Base-by-base conservation (phyloP, 257 asterid genomes). In the Henckelia pumila region DNA sequence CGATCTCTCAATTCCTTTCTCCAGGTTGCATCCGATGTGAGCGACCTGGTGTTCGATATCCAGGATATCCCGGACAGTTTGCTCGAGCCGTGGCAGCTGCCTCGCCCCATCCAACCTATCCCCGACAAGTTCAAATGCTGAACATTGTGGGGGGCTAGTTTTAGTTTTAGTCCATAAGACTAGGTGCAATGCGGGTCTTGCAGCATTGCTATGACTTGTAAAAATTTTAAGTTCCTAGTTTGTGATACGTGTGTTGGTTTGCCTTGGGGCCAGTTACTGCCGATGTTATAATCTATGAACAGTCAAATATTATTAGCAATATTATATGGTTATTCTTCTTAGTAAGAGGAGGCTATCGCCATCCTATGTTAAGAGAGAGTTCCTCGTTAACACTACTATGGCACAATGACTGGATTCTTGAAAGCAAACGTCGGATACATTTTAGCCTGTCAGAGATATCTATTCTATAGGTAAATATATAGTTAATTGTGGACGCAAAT, bases 71-170 rank as follows among this genome's bases (percentile, higher is more conserved):
- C 73, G 0, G 83, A 76, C 22, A 49, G 85, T 19, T 21, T 73
- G 50, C 40, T 80, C 57, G 87, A 78, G 73, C 85, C 88, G n/a
- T 86, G 89, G 88, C 86, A 73, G 80, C 64, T 78, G 70, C 85
- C 85, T 56, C 75, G 75, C 79, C 76, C 90, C 25, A 66, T 74
- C 67, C 83, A 77, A 56, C 72, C 88, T 20, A 77, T 83, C 61
- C 77, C 81, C 16, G 79, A 77, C 20, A 52, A 68, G 47, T 77
- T 79, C 72, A 65, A 72, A 63, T 77, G 59, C 32, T 80, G 82
- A 76, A 24, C 32, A 32, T 37, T 60, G 65, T n/a, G 58, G 3
- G 17, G 28, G 28, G 55, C 49, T 37, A 9, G 49, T 11, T 37
- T 37, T 37, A 11, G 16, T 26, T 2, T 33, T 33, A 0, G 40